phyloP scores from a whole-genome alignment of 1,139 yeast genomes.

The Sporopachydermia cereana region DNA sequence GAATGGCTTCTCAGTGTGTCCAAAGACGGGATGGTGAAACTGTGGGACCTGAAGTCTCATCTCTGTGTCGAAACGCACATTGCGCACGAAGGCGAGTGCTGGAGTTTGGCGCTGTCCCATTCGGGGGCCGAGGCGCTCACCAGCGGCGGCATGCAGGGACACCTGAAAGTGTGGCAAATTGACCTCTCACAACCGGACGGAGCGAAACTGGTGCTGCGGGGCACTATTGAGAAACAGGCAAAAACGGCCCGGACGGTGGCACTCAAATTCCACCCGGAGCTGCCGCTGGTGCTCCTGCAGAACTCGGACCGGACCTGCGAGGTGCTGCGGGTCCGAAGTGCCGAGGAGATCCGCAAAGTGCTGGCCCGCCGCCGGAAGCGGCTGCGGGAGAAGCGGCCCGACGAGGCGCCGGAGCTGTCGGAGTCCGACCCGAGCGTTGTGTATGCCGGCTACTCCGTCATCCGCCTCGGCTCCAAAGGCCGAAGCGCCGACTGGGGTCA shows the following conservation, averaged over 20 bases:
- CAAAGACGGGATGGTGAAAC: constrained; percentile 81
- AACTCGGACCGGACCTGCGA: constrained; percentile 79
- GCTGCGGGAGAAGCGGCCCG: constrained; percentile 58
- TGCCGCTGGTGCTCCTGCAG: constrained; percentile 51
- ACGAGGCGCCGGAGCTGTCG: constrained; percentile 46
- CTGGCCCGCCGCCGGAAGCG: constrained; percentile 71
- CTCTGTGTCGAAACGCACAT: constrained; percentile 92
- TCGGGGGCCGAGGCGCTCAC: constrained; percentile 32
- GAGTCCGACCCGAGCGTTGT: constrained; percentile 40
- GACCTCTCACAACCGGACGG: constrained; percentile 43
- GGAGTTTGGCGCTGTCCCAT: constrained; percentile 53
- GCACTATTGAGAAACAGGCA: constrained; percentile 66
- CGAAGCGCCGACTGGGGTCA: constrained; percentile 46
- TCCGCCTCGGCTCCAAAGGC: constrained; percentile 47
- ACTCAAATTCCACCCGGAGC: constrained; percentile 37
- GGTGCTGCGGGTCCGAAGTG: constrained; percentile 61
- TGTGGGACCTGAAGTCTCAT: constrained; percentile 86
- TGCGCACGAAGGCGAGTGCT: constrained; percentile 89
- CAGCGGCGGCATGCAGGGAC: constrained; percentile 73
- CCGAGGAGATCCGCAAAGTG: constrained; percentile 74
- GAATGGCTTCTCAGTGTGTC: constrained; percentile 62
- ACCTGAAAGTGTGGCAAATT: constrained; percentile 71
- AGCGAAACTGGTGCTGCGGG: constrained; percentile 45
- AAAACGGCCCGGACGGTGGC: constrained; percentile 54
- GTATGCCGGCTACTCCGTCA: constrained; percentile 31